These are phyloP conservation scores for Exophiala xenobiotica DNA, from an alignment of 2,329 filamentous ascomycete species.

Conservation along the genomic window DNA sequence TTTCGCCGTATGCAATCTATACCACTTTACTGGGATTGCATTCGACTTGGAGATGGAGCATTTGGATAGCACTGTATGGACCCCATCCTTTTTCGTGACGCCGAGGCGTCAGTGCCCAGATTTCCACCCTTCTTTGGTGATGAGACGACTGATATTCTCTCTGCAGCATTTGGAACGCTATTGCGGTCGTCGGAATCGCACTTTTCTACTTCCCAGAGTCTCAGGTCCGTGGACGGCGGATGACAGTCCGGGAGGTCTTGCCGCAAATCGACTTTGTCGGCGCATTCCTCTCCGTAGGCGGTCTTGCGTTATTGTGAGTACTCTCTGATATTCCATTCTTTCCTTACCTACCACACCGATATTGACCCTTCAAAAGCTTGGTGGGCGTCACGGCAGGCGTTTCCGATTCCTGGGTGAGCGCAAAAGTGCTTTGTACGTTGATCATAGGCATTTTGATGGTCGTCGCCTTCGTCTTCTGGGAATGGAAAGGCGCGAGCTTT, in stretches of 20 bases:
- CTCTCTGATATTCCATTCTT: not conserved
- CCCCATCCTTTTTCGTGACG: not conserved
- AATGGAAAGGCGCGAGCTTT: conserved; percentile 45
- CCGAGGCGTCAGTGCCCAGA: too few species aligned
- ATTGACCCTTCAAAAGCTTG: conserved; percentile 29
- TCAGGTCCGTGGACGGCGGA: not conserved
- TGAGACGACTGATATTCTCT: not conserved
- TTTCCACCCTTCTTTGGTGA: not conserved
- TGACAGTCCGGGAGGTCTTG: conserved; percentile 36
- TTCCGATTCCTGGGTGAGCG: conserved; percentile 45
- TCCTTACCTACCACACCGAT: not conserved
- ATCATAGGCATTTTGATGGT: conserved; percentile 45
- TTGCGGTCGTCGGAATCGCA: not conserved
- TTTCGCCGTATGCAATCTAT: conserved; percentile 13
- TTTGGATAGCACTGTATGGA: conserved; percentile 3
- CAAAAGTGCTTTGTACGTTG: conserved; percentile 47
- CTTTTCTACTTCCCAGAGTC: conserved; percentile 4
- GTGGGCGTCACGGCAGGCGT: conserved; percentile 54
- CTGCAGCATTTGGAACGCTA: conserved; percentile 5
- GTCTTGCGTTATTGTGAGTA: conserved; percentile 33
- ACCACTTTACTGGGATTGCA: not conserved
- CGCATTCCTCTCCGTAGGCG: conserved; percentile 48
- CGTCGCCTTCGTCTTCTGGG: conserved; percentile 45
- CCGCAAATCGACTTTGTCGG: conserved; percentile 52
- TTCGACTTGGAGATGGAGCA: conserved; percentile 8